Evolutionary conservation across 225 moss, liverwort and hornwort species (phyloP).

Genomic region (Rhytidiadelphus loreus): DNA sequence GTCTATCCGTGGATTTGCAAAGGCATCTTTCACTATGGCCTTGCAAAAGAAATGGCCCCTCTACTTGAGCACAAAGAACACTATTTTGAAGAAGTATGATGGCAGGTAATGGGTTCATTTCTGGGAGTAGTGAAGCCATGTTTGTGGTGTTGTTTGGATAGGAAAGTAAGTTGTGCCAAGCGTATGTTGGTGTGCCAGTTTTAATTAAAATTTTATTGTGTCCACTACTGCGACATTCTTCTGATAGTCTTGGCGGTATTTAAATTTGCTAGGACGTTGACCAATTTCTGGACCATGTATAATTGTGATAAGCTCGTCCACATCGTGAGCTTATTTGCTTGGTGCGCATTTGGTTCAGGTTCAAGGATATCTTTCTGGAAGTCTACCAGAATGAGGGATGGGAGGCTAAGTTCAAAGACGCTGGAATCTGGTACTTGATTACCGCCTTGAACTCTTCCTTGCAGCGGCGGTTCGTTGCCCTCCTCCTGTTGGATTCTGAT

Average conservation of each 20-base stretch:
- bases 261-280: background rate
- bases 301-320: background rate
- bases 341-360: constrained; percentile 34
- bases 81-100: constrained; percentile 94
- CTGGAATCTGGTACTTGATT: constrained; percentile 67
- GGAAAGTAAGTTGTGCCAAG: background rate
- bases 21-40: constrained; percentile 79
- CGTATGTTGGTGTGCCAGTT: background rate
- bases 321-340: background rate
- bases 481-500: background rate
- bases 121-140: background rate
- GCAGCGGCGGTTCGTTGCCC: background rate
- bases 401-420: constrained; percentile 73
- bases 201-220: no score
- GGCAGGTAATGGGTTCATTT: constrained; percentile 36
- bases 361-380: constrained; percentile 92
- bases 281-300: background rate
- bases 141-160: background rate
- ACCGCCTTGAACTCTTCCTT: background rate
- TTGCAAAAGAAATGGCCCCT: constrained; percentile 76
- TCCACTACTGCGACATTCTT: background rate
- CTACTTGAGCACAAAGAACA: constrained; percentile 92
- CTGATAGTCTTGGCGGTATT: background rate
- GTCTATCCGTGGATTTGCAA: constrained; percentile 81
- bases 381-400: constrained; percentile 47